Conservation (phyloP, 83 land plant species). For the Thuja plicata region DNA sequence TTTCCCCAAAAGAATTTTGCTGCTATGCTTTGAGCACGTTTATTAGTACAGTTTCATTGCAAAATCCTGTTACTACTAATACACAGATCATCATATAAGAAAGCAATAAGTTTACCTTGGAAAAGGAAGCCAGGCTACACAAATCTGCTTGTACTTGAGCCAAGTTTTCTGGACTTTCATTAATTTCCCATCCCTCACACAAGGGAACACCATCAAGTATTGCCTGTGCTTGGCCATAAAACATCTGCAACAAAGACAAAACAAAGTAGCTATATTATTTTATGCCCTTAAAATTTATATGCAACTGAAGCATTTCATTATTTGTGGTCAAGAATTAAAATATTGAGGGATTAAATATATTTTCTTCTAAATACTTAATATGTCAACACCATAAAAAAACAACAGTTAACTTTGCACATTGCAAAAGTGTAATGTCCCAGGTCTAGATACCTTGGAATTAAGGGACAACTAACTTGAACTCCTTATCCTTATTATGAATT, state of each 20-base stretch:
- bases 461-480: too few relatives aligned
- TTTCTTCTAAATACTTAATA: not conserved
- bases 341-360: not conserved
- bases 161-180: slow-evolving; percentile 10
- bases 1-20: too few relatives aligned
- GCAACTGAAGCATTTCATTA: not conserved
- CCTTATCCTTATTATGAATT: too few relatives aligned
- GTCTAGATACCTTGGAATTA: too few relatives aligned
- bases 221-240: slow-evolving; percentile 28
- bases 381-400: not conserved
- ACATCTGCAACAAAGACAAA: slow-evolving; percentile 21
- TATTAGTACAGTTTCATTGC: not conserved
- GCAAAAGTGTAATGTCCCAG: too few relatives aligned
- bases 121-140: slow-evolving; percentile 12
- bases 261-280: not conserved
- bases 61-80: not conserved
- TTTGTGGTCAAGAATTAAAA: not conserved
- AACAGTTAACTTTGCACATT: too few relatives aligned
- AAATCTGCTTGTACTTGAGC: slow-evolving; percentile 17
- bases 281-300: not conserved
- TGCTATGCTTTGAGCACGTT: not conserved
- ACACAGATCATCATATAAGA: not conserved
- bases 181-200: slow-evolving; percentile 22
- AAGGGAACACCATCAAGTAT: slow-evolving; percentile 20
- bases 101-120: slow-evolving; percentile 16